phyloP scores from a whole-genome alignment of 2,329 filamentous ascomycete species.

The Chaetomium sp. region DNA sequence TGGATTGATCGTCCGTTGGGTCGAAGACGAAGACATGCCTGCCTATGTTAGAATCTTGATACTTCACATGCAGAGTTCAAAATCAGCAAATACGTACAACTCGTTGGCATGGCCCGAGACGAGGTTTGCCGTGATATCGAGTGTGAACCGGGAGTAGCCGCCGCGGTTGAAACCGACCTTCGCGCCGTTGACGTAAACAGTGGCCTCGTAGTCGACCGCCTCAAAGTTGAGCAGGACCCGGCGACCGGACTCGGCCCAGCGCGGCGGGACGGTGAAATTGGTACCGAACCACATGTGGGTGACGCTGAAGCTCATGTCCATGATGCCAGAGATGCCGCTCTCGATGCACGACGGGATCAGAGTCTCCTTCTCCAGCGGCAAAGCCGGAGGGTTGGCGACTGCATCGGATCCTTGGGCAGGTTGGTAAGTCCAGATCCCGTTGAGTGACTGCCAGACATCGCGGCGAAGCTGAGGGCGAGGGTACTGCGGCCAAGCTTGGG shows the following conservation, averaged over 20 bases:
- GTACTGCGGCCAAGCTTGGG: constrained; percentile 59
- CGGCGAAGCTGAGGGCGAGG: constrained; percentile 59
- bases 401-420: constrained; percentile 36
- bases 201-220: constrained; percentile 60
- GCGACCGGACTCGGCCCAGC: constrained; percentile 45
- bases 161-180: constrained; percentile 57
- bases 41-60: too few relatives aligned
- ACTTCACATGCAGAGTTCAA: background rate
- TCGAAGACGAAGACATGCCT: constrained; percentile 68
- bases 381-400: constrained; percentile 31
- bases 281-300: constrained; percentile 55
- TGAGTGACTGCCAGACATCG: constrained; percentile 57
- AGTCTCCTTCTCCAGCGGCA: constrained; percentile 44
- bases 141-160: constrained; percentile 62
- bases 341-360: constrained; percentile 39
- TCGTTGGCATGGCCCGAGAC: constrained; percentile 52
- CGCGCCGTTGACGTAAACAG: constrained; percentile 60
- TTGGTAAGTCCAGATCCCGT: constrained; percentile 60
- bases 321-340: constrained; percentile 50
- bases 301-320: constrained; percentile 45
- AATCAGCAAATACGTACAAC: constrained; percentile 46
- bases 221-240: constrained; percentile 58
- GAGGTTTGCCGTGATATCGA: constrained; percentile 58
- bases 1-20: constrained; percentile 63
- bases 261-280: constrained; percentile 51